phyloP scores from a whole-genome alignment of 2,329 filamentous ascomycete genomes.

The Cucurbitaria berberidis region DNA sequence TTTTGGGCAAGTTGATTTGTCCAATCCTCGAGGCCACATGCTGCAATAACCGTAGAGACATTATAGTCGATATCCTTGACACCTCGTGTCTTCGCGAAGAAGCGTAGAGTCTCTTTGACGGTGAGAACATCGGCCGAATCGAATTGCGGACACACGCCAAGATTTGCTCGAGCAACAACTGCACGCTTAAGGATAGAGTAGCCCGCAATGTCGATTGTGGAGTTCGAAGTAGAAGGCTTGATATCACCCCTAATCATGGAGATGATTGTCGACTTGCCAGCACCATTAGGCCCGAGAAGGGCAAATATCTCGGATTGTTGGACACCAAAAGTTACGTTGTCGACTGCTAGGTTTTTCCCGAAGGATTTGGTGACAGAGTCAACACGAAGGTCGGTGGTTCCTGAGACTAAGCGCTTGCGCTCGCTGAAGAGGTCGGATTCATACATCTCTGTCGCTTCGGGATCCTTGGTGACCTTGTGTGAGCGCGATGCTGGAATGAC shows the following conservation, averaged over 20 bases:
- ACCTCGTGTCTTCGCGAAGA: conserved; percentile 84
- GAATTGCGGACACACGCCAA: conserved; percentile 82
- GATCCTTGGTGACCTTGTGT: conserved; percentile 48
- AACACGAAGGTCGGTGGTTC: conserved; percentile 76
- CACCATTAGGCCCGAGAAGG: conserved; percentile 86
- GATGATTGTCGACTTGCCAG: conserved; percentile 88
- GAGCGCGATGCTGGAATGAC: conserved; percentile 57
- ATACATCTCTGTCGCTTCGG: conserved; percentile 59
- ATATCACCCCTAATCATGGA: conserved; percentile 84
- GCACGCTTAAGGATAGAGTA: conserved; percentile 67
- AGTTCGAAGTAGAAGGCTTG: conserved; percentile 67
- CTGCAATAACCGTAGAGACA: conserved; percentile 73
- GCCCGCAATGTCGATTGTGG: conserved; percentile 78
- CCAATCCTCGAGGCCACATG: conserved; percentile 77
- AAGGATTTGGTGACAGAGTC: conserved; percentile 79
- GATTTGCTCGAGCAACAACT: conserved; percentile 72
- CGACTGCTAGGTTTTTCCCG: conserved; percentile 66
- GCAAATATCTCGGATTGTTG: conserved; percentile 82
- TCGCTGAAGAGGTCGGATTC: conserved; percentile 66
- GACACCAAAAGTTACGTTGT: conserved; percentile 83
- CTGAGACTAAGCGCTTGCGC: conserved; percentile 65
- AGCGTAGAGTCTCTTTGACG: conserved; percentile 79
- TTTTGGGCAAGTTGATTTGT: conserved; percentile 74
- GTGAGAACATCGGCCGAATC: conserved; percentile 86
- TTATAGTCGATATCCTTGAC: conserved; percentile 77